Evolutionary conservation across 2,329 filamentous ascomycete genomes (phyloP), one percentile per base, ranked within the genome.

Genomic region (Ophiobolus disseminans): DNA sequence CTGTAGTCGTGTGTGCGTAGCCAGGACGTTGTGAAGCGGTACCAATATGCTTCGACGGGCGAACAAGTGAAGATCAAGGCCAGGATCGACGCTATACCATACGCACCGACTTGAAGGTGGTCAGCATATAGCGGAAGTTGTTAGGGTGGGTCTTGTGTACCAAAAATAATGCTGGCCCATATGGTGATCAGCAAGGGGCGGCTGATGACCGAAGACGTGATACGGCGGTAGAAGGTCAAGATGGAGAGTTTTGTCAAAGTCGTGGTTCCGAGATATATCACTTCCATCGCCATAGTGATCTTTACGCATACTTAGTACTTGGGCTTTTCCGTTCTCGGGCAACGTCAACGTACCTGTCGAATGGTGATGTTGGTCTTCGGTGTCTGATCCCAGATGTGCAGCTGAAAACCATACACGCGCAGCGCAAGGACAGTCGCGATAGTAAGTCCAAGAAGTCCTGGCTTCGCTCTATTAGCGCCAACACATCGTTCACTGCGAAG

Each of bases 41-140:
- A 53, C 55, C 57, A 60, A 34, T 52, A 60, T 23, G 57, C 57
- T 37, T 58, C 47, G 16, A 57, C 23, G 8, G 57, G 57, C 7
- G 22, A 36, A 38, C 55, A 60, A 13, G 46, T 50, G 36, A 60
- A 56, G 19, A 56, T 39, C 5, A 58, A 22, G 7, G 43, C 45
- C 10, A 53, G 28, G 20, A 47, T 51, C 19, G 39, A 54, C 17
- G 40, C 22, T 10, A 56, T 47, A 17, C 53, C 51, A 22, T 56
- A 58, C 3, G 38, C 21, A 7, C 42, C 55, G 17, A 58, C 46
- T 45, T 7, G 20, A 4, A 23, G 28, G 16, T 23, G 31, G 42
- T 45, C 13, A 20, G 13, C 10, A 4, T 37, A 5, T 11, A 10
- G 5, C 6, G 23, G 10, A 7, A 23, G 10, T 4, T 13, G 14